These are phyloP conservation scores for Phascolomyces articulosus DNA, from an alignment of 371 early-diverging fungal genomes.

Conservation along the genomic window DNA sequence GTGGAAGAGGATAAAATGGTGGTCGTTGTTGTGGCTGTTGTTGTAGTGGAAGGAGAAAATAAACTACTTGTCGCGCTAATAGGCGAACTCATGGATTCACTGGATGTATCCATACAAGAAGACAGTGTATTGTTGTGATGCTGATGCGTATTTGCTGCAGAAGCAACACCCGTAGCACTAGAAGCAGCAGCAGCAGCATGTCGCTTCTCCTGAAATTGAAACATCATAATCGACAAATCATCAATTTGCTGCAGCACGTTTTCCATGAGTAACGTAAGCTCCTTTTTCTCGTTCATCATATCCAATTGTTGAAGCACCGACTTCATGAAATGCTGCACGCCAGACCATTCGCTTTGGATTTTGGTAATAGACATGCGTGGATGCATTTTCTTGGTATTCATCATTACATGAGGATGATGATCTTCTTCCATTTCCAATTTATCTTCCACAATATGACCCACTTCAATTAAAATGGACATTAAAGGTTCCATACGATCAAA, in stretches of 20 bases:
- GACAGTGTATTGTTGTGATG: no score
- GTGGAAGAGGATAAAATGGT: not conserved
- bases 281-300: slow-evolving; percentile 21
- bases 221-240: slow-evolving; percentile 41
- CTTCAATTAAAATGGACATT: slow-evolving; percentile 47
- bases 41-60: slow-evolving; percentile 17
- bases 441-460: slow-evolving; percentile 43
- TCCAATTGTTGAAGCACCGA: slow-evolving; percentile 38
- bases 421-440: slow-evolving; percentile 34
- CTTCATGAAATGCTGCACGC: slow-evolving; percentile 42
- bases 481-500: slow-evolving; percentile 54
- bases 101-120: not conserved
- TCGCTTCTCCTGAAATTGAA: slow-evolving; percentile 48
- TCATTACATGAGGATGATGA: not conserved
- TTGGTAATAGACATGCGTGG: slow-evolving; percentile 33
- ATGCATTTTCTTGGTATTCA: slow-evolving; percentile 14
- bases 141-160: no score
- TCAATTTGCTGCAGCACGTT: slow-evolving; percentile 35
- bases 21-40: slow-evolving; percentile 15
- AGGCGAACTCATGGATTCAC: slow-evolving; percentile 14
- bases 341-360: slow-evolving; percentile 53
- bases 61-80: slow-evolving; percentile 15
- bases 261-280: slow-evolving; percentile 30
- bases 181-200: slow-evolving; percentile 31
- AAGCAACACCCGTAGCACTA: slow-evolving; percentile 8